phyloP scores from a whole-genome alignment of 148 eudicot species.

The Linanthus parryae region DNA sequence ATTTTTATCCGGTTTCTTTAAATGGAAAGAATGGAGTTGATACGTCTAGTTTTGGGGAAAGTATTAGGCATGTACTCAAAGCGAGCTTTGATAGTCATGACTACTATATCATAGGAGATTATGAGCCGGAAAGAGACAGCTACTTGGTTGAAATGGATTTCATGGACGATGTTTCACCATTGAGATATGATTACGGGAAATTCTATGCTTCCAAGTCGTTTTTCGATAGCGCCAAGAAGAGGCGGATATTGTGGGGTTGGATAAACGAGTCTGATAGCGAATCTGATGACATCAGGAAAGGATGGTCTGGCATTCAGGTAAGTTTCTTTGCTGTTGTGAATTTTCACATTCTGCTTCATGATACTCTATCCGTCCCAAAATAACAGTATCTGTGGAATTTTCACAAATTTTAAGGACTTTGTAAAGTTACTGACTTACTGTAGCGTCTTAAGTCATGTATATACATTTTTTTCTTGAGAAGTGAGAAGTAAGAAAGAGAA shows the following conservation, averaged over 20 bases:
- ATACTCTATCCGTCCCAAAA: too few species aligned
- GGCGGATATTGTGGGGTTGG: constrained; percentile 79
- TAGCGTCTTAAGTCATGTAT: too few species aligned
- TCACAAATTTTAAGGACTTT: too few species aligned
- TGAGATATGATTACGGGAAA: constrained; percentile 79
- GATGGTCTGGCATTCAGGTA: constrained; percentile 87
- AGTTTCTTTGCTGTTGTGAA: too few species aligned
- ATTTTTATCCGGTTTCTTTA: constrained; percentile 55
- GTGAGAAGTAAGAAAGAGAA: too few species aligned
- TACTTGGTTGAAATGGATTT: constrained; percentile 38
- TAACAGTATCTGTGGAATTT: too few species aligned
- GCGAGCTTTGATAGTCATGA: constrained; percentile 78
- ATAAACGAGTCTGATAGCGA: constrained; percentile 56
- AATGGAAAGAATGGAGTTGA: constrained; percentile 40
- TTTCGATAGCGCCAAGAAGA: constrained; percentile 33
- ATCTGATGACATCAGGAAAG: constrained; percentile 32
- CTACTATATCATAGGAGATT: constrained; percentile 61
- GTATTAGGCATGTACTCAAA: constrained; percentile 58
- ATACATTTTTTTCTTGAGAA: too few species aligned
- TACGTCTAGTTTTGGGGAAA: constrained; percentile 22
- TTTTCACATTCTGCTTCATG: too few species aligned
- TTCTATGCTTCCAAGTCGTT: constrained; percentile 81
- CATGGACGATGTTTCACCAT: constrained; percentile 60
- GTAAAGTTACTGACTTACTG: too few species aligned
- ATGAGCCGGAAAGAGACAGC: constrained; percentile 22